phyloP scores from a whole-genome alignment of 768 basidiomycete species.

The Phlebiopsis gigantea region DNA sequence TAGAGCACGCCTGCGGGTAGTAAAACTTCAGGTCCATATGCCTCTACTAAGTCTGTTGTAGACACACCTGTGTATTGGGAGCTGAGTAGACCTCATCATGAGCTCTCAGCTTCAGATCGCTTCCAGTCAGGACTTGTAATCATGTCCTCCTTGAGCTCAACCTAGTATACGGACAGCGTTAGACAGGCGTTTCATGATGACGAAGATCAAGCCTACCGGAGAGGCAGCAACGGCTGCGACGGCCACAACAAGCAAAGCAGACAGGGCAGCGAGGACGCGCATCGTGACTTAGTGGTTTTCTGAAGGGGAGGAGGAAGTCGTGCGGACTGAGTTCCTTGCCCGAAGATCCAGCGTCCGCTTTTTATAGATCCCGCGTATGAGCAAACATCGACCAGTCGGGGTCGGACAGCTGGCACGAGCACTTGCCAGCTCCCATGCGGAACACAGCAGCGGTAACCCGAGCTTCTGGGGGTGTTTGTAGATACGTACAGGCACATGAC shows the following conservation, averaged over 20 bases:
- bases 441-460: neutral
- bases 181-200: neutral
- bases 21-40: too few relatives aligned
- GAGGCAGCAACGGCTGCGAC: neutral
- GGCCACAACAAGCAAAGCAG: neutral
- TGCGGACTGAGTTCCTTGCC: neutral
- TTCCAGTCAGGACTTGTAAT: neutral
- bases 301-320: neutral
- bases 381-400: neutral
- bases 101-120: neutral
- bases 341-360: neutral
- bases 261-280: neutral
- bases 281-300: neutral
- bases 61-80: too few relatives aligned
- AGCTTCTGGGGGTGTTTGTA: neutral
- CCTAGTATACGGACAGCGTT: neutral
- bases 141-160: neutral
- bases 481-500: neutral
- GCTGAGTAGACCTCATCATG: too few relatives aligned
- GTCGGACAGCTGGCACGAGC: neutral
- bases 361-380: neutral
- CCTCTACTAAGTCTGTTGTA: too few relatives aligned
- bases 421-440: constrained; percentile 2
- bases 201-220: neutral
- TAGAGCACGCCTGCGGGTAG: too few relatives aligned